phyloP scores from a whole-genome alignment of 306 rosid genomes.

The Medicago lupulina region DNA sequence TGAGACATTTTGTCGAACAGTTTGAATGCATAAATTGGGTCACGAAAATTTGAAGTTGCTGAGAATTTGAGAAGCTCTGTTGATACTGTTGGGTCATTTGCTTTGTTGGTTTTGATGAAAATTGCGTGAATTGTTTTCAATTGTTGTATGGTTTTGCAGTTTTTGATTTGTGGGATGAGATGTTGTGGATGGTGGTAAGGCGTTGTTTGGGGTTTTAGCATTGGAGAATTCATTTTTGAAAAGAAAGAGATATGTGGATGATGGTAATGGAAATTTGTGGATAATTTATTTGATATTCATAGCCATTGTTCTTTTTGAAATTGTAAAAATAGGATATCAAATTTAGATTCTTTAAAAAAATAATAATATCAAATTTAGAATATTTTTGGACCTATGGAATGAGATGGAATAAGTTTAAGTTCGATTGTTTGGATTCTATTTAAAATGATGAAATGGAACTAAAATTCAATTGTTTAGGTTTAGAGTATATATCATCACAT shows the following conservation, averaged over 20 bases:
- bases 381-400: too few relatives aligned
- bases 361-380: too few relatives aligned
- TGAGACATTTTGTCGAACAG: conserved; percentile 53
- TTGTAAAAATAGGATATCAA: too few relatives aligned
- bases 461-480: too few relatives aligned
- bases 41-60: conserved; percentile 57
- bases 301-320: too few relatives aligned
- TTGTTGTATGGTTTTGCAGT: conserved; percentile 64
- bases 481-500: too few relatives aligned
- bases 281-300: neutral
- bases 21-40: conserved; percentile 47
- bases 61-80: conserved; percentile 61
- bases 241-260: neutral
- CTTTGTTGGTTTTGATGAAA: conserved; percentile 65
- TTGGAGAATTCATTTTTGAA: conserved; percentile 48
- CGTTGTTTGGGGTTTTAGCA: conserved; percentile 41
- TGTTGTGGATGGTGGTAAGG: conserved; percentile 51
- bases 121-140: conserved; percentile 73
- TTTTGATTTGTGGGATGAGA: conserved; percentile 55
- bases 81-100: conserved; percentile 62
- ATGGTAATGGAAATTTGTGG: neutral
- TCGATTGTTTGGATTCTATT: too few relatives aligned
- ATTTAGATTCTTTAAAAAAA: too few relatives aligned
- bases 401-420: too few relatives aligned
- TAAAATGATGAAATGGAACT: too few relatives aligned